Conservation (phyloP, 2,329 filamentous ascomycete species). For the Nemania abortiva region DNA sequence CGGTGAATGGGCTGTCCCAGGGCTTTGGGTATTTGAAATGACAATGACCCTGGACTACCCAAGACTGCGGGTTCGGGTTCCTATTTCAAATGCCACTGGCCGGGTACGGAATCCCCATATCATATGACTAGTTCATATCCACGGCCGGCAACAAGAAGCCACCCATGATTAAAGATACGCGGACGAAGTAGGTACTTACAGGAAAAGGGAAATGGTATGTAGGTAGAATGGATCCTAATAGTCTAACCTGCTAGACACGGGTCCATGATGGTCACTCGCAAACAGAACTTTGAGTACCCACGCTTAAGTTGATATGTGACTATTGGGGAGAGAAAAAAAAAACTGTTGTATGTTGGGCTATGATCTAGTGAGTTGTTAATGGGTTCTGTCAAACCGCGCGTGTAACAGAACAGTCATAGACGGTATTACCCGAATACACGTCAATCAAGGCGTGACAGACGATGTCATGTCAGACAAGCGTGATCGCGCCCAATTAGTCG, state of each 20-base stretch:
- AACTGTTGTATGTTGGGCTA: not conserved
- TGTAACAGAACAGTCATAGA: conserved; percentile 27
- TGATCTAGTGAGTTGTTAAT: not conserved
- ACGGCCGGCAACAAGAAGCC: conserved; percentile 16
- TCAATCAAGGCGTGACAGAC: conserved; percentile 22
- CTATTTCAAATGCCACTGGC: conserved; percentile 36
- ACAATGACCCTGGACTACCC: conserved; percentile 34
- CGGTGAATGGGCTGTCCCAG: conserved; percentile 36
- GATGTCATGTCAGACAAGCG: conserved; percentile 31
- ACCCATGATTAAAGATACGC: not conserved
- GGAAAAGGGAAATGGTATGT: not conserved
- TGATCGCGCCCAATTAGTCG: conserved; percentile 11
- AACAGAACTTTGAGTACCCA: not conserved
- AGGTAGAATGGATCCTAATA: not conserved
- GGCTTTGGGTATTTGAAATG: conserved; percentile 39
- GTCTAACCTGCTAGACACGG: conserved; percentile 11
- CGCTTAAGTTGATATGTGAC: not conserved
- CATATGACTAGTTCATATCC: conserved; percentile 15
- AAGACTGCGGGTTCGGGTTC: conserved; percentile 32
- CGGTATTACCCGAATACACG: conserved; percentile 35
- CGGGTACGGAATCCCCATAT: conserved; percentile 7
- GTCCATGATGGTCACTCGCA: not conserved
- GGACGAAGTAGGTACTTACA: not conserved
- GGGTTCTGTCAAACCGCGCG: conserved; percentile 13
- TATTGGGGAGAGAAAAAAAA: not conserved